Evolutionary conservation across 768 basidiomycete genomes (phyloP).

Genomic region (Tricholoma saponaceum): DNA sequence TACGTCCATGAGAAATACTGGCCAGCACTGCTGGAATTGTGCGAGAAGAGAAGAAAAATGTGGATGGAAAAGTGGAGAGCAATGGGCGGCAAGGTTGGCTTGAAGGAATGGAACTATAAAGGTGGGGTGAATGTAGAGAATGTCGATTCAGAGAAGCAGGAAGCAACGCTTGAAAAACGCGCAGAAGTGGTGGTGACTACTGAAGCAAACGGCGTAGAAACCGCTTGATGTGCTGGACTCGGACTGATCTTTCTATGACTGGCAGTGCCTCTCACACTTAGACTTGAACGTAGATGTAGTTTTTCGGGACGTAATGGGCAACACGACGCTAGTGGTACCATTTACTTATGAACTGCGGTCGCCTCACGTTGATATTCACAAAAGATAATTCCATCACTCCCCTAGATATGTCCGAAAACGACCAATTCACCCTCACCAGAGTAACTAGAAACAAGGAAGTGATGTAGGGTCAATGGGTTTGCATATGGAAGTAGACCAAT

Average conservation of each 20-base stretch:
- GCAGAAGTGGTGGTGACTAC: background rate
- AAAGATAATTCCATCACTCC: too few relatives aligned
- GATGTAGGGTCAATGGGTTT: too few relatives aligned
- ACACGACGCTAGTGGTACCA: too few relatives aligned
- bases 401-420: too few relatives aligned
- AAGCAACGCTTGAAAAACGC: background rate
- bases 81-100: constrained; percentile 65
- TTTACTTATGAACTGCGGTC: too few relatives aligned
- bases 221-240: background rate
- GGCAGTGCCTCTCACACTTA: background rate
- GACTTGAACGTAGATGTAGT: background rate
- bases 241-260: background rate
- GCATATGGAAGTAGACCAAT: too few relatives aligned
- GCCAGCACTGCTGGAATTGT: constrained; percentile 55
- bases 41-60: constrained; percentile 41
- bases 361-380: too few relatives aligned
- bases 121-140: constrained; percentile 3
- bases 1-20: constrained; percentile 79
- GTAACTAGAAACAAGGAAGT: too few relatives aligned
- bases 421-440: too few relatives aligned
- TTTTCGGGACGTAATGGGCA: background rate
- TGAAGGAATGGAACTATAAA: constrained; percentile 82
- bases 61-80: constrained; percentile 62
- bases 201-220: background rate
- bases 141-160: constrained; percentile 1